These are phyloP conservation scores for Chrysoporthe puriensis DNA, from an alignment of 2,329 filamentous ascomycete genomes.

Conservation along the genomic window DNA sequence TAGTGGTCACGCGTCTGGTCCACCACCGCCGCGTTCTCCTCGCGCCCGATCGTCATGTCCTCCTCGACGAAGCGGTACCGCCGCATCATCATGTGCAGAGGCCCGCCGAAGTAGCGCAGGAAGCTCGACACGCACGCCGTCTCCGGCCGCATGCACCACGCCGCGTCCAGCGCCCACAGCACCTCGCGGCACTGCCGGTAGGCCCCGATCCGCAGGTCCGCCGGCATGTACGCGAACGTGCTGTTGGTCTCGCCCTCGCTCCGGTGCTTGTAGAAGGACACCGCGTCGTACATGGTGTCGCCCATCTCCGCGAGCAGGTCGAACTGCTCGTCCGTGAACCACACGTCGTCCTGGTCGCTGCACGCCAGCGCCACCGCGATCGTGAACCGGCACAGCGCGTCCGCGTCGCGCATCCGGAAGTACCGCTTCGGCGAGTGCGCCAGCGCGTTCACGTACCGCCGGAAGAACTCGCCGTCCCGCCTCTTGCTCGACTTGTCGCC, in stretches of 20 bases:
- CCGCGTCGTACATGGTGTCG: conserved; percentile 38
- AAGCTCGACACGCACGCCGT: conserved; percentile 32
- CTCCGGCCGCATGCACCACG: conserved; percentile 27
- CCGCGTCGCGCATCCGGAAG: conserved; percentile 41
- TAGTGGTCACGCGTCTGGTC: conserved; percentile 33
- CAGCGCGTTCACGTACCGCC: conserved; percentile 36
- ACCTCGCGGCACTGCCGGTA: conserved; percentile 36
- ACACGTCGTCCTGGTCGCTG: conserved; percentile 37
- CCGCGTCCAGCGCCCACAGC: conserved; percentile 40
- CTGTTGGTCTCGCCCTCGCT: conserved; percentile 40
- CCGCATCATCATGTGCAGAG: conserved; percentile 41
- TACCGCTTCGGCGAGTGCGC: conserved; percentile 34
- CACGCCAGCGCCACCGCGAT: conserved; percentile 38
- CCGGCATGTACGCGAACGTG: conserved; percentile 38
- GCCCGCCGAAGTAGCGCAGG: conserved; percentile 37
- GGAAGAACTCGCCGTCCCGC: conserved; percentile 33
- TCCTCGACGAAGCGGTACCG: conserved; percentile 42
- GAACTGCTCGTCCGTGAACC: conserved; percentile 33
- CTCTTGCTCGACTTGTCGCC: conserved; percentile 31
- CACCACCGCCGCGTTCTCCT: conserved; percentile 34
- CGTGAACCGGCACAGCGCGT: conserved; percentile 39
- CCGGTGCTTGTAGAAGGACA: conserved; percentile 41
- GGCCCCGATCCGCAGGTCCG: conserved; percentile 32
- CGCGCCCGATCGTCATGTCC: conserved; percentile 35
- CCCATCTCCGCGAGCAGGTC: conserved; percentile 34